Evolutionary conservation across 208 protist genomes (phyloP), one percentile per base, ranked within the genome.

Genomic region (Tritrichomonas foetus): DNA sequence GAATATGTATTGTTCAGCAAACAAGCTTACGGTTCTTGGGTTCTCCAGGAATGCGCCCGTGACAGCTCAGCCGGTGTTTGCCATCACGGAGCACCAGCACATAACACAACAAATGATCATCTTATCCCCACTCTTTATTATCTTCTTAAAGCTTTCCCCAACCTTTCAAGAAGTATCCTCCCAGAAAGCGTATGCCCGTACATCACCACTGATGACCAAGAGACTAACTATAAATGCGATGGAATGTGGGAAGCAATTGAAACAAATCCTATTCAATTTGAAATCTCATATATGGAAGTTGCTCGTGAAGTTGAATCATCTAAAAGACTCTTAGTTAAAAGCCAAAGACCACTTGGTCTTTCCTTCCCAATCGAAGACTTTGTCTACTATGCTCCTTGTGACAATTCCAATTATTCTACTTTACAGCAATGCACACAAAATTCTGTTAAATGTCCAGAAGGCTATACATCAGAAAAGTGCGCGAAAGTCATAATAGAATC

Each of bases 181-280:
- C 78, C 78, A 57, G 78, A 89, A 36, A 20, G 27, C 3, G 78
- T 89, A 20, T 89, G 78, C 78, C 78, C 78, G 57, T 89, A 89
- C 16, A 1, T 11, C 0, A 8, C 78, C 9, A 57, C 20, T 22
- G 64, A n/a, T 5, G 64, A 30, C 8, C 8, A 13, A 57, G 74
- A 82, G 50, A 89, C 41, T 5, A 47, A 89, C 16, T 33, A 47
- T 13, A 8, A 61, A n/a, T 89, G 78, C 47, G n/a, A 25, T 36
- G 47, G 47, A 53, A 53, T 89, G 41, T 44, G 41, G 27, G 47
- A 89, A 16, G 78, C 78, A 11, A 25, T 89, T 49, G 47, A 89
- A 33, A 53, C 33, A 22, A 89, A 89, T n/a, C 78, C 78, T 57
- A 89, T 89, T 16, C 3, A 47, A 36, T 89, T 53, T 27, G 39